Percentiles rank a stretch among this genome's conserved stretches.
Evolutionary conservation across 352 stramenopile species (phyloP).

Genomic region (Globisporangium irregulare): DNA sequence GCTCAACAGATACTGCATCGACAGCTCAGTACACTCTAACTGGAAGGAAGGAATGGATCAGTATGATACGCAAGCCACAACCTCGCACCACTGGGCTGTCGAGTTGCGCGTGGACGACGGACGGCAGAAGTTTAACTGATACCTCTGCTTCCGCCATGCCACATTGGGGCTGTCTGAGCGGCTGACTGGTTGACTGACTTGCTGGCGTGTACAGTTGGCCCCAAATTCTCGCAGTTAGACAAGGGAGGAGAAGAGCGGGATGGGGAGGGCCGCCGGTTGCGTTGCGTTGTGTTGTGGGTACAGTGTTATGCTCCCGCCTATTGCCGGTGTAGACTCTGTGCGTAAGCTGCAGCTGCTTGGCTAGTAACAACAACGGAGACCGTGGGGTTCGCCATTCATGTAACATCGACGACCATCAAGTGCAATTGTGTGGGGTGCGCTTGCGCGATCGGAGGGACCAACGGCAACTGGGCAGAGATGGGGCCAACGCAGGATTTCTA

Average conservation of each 20-base stretch:
- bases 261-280: not conserved
- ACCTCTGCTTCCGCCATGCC: slow-evolving; percentile 6
- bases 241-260: not conserved
- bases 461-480: not conserved
- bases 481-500: not conserved
- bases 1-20: not conserved
- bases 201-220: not conserved
- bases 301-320: not conserved
- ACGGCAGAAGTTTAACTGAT: not conserved
- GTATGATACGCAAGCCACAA: too few relatives aligned
- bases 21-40: too few relatives aligned
- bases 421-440: not conserved
- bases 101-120: not conserved
- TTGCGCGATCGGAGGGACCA: not conserved
- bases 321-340: not conserved
- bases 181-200: not conserved
- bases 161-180: not conserved
- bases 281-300: not conserved
- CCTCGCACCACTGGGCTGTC: not conserved
- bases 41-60: too few relatives aligned
- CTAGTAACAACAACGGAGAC: not conserved
- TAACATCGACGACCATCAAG: not conserved
- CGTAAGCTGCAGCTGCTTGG: too few relatives aligned
- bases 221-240: not conserved
- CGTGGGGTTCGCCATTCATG: not conserved